Evolutionary conservation across 352 stramenopile genomes (phyloP), one percentile per base, ranked within the genome.

Genomic region (Globisporangium nodosum): DNA sequence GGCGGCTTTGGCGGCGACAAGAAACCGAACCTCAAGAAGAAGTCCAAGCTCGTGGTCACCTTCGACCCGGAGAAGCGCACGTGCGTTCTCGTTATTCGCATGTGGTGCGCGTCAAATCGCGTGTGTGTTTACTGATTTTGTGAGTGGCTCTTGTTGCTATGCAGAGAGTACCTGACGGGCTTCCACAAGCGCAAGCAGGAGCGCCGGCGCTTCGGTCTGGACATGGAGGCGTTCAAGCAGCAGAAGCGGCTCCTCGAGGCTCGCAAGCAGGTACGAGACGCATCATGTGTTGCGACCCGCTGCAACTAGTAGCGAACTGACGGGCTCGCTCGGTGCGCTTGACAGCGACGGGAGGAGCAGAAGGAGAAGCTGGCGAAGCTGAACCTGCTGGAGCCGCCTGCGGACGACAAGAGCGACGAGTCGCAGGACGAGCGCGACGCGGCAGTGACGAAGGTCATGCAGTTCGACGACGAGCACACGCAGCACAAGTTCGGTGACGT

Each of bases 201-300:
- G 61, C 79, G 85, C 27, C 80, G 85, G 52, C 83, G 85, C 60
- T 95, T 92, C 53, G 85, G 85, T 1, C 64, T 93, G 57, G 83
- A 95, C 56, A 95, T 95, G 85, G 81, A 95, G 70, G 85, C 85
- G 50, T 95, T 75, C 70, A 95, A 95, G 75, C 81, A 90, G 53
- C 89, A 95, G 67, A 95, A 95, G 58, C 69, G 68, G 7, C 74
- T 86, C 35, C 54, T 95, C 24, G 83, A 93, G 60, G 78, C 75
- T 56, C 83, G 85, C 65, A 95, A 93, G 69, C 79, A 93, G 65
- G 74, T 81, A 49, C 30, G 37, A 4, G 12, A 12, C 37, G 37
- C 37, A 27, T 24, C 1, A 18, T 18, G 12, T 16, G 42, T 11
- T 48, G 3, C 1, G 2, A 49, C 27, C 2, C 12, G 37, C 37